Evolutionary conservation across 2,329 filamentous ascomycete genomes (phyloP).

Genomic region (Aspergillus sp.): DNA sequence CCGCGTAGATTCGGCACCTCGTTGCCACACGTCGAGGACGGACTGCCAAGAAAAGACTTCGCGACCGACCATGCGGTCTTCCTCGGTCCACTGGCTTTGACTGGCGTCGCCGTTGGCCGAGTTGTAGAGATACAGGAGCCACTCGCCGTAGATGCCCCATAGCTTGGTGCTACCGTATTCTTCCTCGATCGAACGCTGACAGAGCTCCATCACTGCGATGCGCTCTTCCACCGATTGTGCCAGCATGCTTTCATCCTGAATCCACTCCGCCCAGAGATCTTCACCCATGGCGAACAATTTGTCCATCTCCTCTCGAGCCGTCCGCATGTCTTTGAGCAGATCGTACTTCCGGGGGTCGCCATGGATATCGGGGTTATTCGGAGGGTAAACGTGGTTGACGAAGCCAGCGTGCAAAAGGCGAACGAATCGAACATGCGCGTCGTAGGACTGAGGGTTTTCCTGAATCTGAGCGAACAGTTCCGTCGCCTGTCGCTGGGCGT

Average conservation of each 20-base stretch:
- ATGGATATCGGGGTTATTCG: constrained; percentile 46
- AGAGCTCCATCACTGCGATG: constrained; percentile 61
- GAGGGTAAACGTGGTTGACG: constrained; percentile 49
- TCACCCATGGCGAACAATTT: constrained; percentile 65
- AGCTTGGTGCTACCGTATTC: constrained; percentile 63
- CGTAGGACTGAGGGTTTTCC: constrained; percentile 50
- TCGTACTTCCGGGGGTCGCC: constrained; percentile 50
- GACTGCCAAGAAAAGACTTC: constrained; percentile 61
- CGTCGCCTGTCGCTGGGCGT: constrained; percentile 44
- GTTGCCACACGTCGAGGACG: constrained; percentile 58
- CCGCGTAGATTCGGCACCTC: constrained; percentile 58
- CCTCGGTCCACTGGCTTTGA: constrained; percentile 51
- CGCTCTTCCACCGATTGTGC: constrained; percentile 59
- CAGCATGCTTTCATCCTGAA: constrained; percentile 62
- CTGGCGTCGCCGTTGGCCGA: constrained; percentile 49
- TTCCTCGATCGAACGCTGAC: constrained; percentile 60
- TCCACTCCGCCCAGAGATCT: constrained; percentile 63
- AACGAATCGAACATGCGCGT: constrained; percentile 50
- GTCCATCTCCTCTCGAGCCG: constrained; percentile 59
- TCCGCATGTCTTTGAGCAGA: constrained; percentile 48
- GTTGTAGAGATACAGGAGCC: constrained; percentile 58
- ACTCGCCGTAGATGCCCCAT: constrained; percentile 65
- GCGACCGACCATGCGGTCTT: constrained; percentile 59
- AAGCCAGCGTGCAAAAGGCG: constrained; percentile 50
- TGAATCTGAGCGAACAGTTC: constrained; percentile 46